A percentile compares a stretch with the other conserved stretches of the same genome.
phyloP scores from a whole-genome alignment of 176 grass and related monocot genomes.

The barley (Hordeum vulgare) region MorexV3_pseudomolecules_assembly NC_058519.1:572862189-572862688 shows the following conservation, averaged over 20 bases:
- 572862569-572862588: neutral
- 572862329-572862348: conserved; percentile 22
- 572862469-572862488: no score
- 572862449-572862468: no score
- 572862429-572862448: no score
- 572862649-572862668: neutral
- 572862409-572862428: no score
- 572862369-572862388: neutral
- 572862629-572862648: neutral
- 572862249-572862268: conserved; percentile 20
- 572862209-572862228: neutral
- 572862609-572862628: conserved; percentile 19
- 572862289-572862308: neutral
- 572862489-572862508: no score
- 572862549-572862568: neutral
- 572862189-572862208: neutral
- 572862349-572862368: conserved; percentile 27
- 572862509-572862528: neutral
- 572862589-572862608: conserved; percentile 1
- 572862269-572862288: neutral
- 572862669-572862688: neutral
- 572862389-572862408: neutral
- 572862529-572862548: neutral
- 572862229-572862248: neutral
- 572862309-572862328: neutral